Evolutionary conservation across 768 basidiomycete genomes (phyloP), one percentile per base, ranked within the genome.

Genomic region (Sistotremastrum niveocremeum): DNA sequence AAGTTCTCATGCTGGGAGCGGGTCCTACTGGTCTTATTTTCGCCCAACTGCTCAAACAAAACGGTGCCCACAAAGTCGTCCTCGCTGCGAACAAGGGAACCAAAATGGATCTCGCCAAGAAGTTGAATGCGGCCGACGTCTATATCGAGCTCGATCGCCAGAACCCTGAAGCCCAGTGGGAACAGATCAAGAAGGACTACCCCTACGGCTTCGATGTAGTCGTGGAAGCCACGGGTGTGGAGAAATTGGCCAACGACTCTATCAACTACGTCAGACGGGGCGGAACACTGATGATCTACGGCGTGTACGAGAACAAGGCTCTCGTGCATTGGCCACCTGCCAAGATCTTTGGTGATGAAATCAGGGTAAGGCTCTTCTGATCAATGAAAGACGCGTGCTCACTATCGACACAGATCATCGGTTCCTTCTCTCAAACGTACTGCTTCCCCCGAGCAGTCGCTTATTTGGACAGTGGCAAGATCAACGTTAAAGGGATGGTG

Each of bases 371-470:
- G 54, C 29, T 10, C n/a, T 45, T 39, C 38, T 46, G 46, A 44
- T 31, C n/a, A 12, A 34, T 43, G 50, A 28, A n/a, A 10, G 30
- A 29, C 42, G 34, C 20, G 37, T 38, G 2, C 6, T 32, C 37
- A 11, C 9, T 43, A 42, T 35, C n/a, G 43, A 20, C 32, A 35
- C 46, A 86, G 83, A 89, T 90, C 54, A 85, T 90, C 49, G 87
- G 88, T 8, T 91, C 88, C 1, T 91, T 90, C 68, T 83, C 88
- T 6, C 89, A 91, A 53, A 80, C 80, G 1, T 80, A 69, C 64
- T 90, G 88, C 62, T 91, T 94, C 80, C 86, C 88, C 39, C 79
- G 89, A 4, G 87, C 89, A 2, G 77, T 94, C 34, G 84, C 79
- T 8, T 91, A 91, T 60, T 76, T 94, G 12, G 89, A 94, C 55